phyloP scores from a whole-genome alignment of 441 rosid genomes.

The Pelargonium citronellum region DNA sequence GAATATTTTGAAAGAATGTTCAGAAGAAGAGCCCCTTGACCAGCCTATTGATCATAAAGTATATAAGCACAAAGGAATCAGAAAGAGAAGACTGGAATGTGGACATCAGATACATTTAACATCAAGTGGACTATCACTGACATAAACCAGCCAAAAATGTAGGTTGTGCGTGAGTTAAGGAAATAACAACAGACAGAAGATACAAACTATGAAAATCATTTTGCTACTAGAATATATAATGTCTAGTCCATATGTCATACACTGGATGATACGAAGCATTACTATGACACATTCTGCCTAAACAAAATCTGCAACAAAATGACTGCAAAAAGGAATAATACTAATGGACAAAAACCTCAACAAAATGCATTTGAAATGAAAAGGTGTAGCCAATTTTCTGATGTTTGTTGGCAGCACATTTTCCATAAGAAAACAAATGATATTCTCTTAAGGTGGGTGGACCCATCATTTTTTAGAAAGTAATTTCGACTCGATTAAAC shows the following conservation, averaged over 20 bases:
- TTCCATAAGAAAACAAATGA: no score
- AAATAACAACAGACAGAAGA: conserved; percentile 1
- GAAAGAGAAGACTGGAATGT: not conserved
- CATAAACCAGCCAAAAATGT: not conserved
- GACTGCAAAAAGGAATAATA: not conserved
- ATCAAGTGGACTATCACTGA: not conserved
- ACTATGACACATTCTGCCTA: not conserved
- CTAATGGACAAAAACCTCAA: not conserved
- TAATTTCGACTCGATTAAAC: not conserved
- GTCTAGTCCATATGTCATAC: not conserved
- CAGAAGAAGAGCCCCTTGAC: conserved; percentile 91
- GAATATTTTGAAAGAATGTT: conserved; percentile 87
- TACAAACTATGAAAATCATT: not conserved
- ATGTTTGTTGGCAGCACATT: not conserved
- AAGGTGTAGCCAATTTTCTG: not conserved
- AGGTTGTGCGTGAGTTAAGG: not conserved
- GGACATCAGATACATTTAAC: not conserved
- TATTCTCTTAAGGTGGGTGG: no score
- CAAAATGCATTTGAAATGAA: conserved; percentile 2
- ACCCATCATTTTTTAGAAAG: no score
- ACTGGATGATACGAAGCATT: not conserved
- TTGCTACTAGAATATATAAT: not conserved
- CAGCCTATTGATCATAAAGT: conserved; percentile 55
- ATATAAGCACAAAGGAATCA: not conserved
- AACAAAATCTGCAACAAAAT: not conserved